These are phyloP conservation scores for Paragyromitra xinjiangensis DNA, from an alignment of 495 filamentous ascomycete species.

Conservation along the genomic window DNA sequence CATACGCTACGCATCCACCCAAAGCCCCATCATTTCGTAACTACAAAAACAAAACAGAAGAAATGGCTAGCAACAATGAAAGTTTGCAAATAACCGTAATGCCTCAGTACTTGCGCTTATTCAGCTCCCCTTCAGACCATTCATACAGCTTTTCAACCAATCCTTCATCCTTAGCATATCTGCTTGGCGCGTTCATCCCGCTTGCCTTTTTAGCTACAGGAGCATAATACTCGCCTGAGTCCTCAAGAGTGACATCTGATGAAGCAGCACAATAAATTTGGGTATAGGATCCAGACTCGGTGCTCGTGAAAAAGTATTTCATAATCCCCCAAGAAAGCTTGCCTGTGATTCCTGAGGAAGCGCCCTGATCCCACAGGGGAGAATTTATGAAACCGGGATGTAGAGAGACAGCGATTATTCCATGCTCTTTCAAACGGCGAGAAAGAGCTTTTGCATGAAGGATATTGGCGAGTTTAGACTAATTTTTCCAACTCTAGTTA, in stretches of 20 bases:
- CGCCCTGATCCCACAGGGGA: conserved; percentile 10
- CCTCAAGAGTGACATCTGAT: conserved; percentile 57
- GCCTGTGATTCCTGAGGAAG: conserved; percentile 2
- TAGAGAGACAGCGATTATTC: conserved; percentile 61
- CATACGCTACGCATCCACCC: background rate
- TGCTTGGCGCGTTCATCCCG: background rate
- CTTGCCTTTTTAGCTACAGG: conserved; percentile 62
- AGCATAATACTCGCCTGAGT: conserved; percentile 67
- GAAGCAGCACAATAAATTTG: conserved; percentile 69
- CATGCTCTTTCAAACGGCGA: conserved; percentile 65
- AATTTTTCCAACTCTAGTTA: background rate
- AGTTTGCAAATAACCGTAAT: background rate
- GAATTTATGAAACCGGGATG: conserved; percentile 71
- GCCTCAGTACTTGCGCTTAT: conserved; percentile 33
- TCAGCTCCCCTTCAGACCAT: conserved; percentile 43
- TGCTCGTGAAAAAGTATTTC: conserved; percentile 42
- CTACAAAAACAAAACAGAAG: too few species aligned
- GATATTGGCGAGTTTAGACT: conserved; percentile 75
- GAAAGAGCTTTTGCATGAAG: conserved; percentile 70
- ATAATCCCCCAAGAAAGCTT: conserved; percentile 4
- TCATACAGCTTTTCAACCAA: conserved; percentile 60
- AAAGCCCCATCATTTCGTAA: too few species aligned
- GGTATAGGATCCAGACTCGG: conserved; percentile 65
- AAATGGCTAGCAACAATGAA: background rate
- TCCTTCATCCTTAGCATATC: conserved; percentile 61